These are phyloP conservation scores for Fusarium sp. DNA, from an alignment of 2,329 filamentous ascomycete genomes.

Conservation along the genomic window DNA sequence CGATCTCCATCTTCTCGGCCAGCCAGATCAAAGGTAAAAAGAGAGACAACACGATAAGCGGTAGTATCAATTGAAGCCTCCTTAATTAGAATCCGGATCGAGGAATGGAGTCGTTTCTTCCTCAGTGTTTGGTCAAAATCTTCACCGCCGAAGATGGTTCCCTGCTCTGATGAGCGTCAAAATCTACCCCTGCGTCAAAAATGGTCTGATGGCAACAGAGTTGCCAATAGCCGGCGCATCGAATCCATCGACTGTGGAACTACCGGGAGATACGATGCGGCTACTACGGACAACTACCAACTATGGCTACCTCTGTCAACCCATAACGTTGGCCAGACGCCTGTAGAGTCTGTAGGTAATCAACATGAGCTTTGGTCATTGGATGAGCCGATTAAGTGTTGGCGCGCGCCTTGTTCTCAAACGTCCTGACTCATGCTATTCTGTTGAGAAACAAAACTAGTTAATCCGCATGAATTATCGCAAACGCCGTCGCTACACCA, in stretches of 20 bases:
- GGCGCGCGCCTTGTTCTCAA: slow-evolving; percentile 12
- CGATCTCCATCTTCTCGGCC: slow-evolving; percentile 5
- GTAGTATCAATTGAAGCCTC: background rate
- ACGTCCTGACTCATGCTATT: slow-evolving; percentile 22
- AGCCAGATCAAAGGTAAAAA: slow-evolving; percentile 4
- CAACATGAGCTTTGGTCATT: slow-evolving; percentile 16
- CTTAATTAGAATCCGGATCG: slow-evolving; percentile 16
- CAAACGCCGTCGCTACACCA: background rate
- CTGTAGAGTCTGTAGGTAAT: slow-evolving; percentile 11
- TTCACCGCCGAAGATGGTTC: slow-evolving; percentile 30
- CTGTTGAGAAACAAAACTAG: slow-evolving; percentile 26
- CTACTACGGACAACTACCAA: background rate
- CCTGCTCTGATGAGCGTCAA: slow-evolving; percentile 16
- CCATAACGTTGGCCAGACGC: background rate
- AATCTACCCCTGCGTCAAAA: slow-evolving; percentile 34
- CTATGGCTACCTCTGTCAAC: background rate
- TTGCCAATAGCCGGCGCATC: slow-evolving; percentile 27
- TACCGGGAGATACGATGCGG: slow-evolving; percentile 19
- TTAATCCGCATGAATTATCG: slow-evolving; percentile 22
- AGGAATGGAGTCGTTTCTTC: background rate
- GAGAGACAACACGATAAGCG: background rate
- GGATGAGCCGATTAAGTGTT: slow-evolving; percentile 10
- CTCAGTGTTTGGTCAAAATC: slow-evolving; percentile 1
- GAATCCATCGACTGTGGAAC: slow-evolving; percentile 20
- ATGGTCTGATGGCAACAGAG: slow-evolving; percentile 36